Conservation (phyloP, 177 flowering plant species). For the Vitis hybrid region DNA sequence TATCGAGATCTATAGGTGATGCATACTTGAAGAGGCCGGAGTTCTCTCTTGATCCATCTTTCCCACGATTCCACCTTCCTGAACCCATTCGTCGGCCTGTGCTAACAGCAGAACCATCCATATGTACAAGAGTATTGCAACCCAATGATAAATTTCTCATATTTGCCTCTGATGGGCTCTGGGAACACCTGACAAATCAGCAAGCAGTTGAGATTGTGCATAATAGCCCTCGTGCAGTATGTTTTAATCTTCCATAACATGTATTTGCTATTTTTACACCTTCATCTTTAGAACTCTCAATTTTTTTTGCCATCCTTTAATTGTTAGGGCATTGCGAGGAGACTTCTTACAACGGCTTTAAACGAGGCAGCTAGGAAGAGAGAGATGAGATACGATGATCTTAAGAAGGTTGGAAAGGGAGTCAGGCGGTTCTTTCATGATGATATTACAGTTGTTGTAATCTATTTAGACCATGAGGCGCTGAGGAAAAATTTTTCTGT, state of each 20-base stretch:
- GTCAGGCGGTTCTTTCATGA: constrained; percentile 60
- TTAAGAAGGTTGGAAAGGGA: constrained; percentile 52
- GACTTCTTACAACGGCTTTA: constrained; percentile 58
- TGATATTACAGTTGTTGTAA: constrained; percentile 74
- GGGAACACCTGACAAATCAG: constrained; percentile 72
- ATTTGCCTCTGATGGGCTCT: constrained; percentile 88
- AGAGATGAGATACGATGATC: constrained; percentile 47
- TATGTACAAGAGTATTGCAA: constrained; percentile 39
- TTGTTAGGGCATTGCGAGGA: constrained; percentile 72
- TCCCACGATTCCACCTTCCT: constrained; percentile 54
- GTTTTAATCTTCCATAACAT: constrained; percentile 7
- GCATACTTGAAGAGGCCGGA: constrained; percentile 79
- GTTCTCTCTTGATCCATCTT: constrained; percentile 57
- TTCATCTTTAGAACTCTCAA: background rate
- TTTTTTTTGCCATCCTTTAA: background rate
- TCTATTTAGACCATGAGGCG: constrained; percentile 63
- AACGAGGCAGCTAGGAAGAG: constrained; percentile 58
- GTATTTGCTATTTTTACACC: background rate
- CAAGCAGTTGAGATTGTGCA: constrained; percentile 68
- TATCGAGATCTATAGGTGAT: constrained; percentile 85
- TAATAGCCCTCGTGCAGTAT: constrained; percentile 55
- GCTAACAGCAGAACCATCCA: constrained; percentile 64
- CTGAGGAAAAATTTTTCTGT: constrained; percentile 22
- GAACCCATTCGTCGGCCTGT: constrained; percentile 66
- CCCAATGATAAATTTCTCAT: constrained; percentile 64